Evolutionary conservation across 2,329 filamentous ascomycete genomes (phyloP).

Genomic region (Cadophora sp.): DNA sequence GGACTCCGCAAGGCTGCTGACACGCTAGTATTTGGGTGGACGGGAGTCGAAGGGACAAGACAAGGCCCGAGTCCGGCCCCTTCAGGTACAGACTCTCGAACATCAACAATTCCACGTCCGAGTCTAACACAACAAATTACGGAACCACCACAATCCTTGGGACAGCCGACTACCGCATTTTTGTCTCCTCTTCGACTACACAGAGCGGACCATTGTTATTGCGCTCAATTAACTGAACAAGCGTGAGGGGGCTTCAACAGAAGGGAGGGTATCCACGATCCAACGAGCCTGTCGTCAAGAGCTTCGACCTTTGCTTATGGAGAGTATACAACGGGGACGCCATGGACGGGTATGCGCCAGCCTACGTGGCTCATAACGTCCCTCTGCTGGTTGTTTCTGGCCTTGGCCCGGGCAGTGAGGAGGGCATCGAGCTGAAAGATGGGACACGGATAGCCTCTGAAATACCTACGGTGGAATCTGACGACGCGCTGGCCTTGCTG

Average conservation of each 20-base stretch:
- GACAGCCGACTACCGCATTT: not conserved
- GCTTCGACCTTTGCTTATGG: slow-evolving; percentile 38
- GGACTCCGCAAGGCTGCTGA: too few relatives aligned
- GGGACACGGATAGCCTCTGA: slow-evolving; percentile 69
- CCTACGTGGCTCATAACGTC: slow-evolving; percentile 86
- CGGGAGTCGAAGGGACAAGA: too few relatives aligned
- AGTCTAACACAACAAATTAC: not conserved
- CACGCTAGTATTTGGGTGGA: slow-evolving; percentile 12
- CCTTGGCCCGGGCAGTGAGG: slow-evolving; percentile 58
- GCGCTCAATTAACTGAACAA: not conserved
- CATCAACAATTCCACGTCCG: not conserved
- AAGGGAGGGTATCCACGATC: not conserved
- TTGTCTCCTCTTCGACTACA: not conserved
- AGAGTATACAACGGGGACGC: slow-evolving; percentile 34
- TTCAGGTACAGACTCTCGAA: not conserved
- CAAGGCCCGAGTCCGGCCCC: too few relatives aligned
- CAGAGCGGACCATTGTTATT: not conserved
- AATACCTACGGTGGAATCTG: slow-evolving; percentile 68
- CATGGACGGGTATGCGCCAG: slow-evolving; percentile 82
- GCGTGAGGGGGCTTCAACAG: not conserved
- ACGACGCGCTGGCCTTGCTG: slow-evolving; percentile 69
- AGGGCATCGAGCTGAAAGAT: slow-evolving; percentile 43
- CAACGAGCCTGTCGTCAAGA: not conserved
- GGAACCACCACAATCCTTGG: not conserved
- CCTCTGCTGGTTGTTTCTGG: slow-evolving; percentile 86